phyloP scores from a whole-genome alignment of 768 basidiomycete species.

The Leucosporidium creatinivorum region DNA sequence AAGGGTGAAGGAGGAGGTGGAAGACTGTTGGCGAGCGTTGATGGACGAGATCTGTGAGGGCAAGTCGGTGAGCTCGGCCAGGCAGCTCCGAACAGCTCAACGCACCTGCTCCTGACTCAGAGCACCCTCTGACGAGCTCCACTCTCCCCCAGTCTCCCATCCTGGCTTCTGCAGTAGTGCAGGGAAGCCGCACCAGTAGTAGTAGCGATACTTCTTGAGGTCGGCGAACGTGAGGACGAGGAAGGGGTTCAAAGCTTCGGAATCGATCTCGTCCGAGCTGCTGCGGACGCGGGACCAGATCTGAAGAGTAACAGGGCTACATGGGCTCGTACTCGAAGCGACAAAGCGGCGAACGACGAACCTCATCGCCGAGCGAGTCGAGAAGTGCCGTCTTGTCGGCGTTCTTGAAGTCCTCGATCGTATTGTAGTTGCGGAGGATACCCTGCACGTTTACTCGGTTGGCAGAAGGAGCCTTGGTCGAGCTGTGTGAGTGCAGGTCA shows the following conservation, averaged over 20 bases:
- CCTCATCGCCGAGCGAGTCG: slow-evolving; percentile 61
- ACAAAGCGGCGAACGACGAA: slow-evolving; percentile 36
- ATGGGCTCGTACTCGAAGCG: not conserved
- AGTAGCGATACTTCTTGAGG: slow-evolving; percentile 95
- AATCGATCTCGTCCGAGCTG: not conserved
- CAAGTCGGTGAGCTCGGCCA: not conserved
- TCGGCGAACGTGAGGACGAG: slow-evolving; percentile 90
- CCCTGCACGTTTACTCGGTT: slow-evolving; percentile 51
- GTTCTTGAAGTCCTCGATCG: slow-evolving; percentile 88
- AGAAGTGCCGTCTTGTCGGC: slow-evolving; percentile 84
- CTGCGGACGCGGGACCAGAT: slow-evolving; percentile 60
- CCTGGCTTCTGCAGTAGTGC: slow-evolving; percentile 77
- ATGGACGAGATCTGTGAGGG: not conserved
- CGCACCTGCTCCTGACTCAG: not conserved
- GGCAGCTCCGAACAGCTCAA: not conserved
- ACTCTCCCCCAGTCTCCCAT: slow-evolving; percentile 19
- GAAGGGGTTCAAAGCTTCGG: slow-evolving; percentile 58
- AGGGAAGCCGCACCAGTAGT: slow-evolving; percentile 97
- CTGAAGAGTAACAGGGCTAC: slow-evolving; percentile 4
- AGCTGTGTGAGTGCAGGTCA: not conserved
- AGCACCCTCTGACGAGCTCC: not conserved
- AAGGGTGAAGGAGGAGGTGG: not conserved
- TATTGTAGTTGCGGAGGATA: slow-evolving; percentile 87
- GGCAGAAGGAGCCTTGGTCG: not conserved
- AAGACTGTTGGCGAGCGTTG: not conserved